Conservation (phyloP, 2,329 filamentous ascomycete genomes). For the Magnaporthiopsis incrustans region DNA sequence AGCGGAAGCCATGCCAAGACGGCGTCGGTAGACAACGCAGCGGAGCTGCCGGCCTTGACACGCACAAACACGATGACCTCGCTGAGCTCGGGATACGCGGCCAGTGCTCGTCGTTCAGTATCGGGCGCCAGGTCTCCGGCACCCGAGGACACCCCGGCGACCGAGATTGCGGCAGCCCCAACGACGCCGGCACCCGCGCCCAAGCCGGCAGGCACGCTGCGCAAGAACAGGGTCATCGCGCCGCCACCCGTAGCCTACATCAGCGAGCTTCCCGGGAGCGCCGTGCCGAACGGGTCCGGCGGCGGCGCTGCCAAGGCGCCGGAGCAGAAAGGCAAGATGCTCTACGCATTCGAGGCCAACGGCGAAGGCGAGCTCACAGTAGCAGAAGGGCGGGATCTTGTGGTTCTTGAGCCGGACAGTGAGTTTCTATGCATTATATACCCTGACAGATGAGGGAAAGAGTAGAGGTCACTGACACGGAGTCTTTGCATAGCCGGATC, state of each 20-base stretch:
- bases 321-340: conserved; percentile 74
- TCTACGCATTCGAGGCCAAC: conserved; percentile 77
- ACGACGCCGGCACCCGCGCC: conserved; percentile 25
- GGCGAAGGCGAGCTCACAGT: conserved; percentile 77
- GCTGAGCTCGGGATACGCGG: conserved; percentile 78
- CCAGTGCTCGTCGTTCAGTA: conserved; percentile 68
- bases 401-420: conserved; percentile 82
- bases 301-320: conserved; percentile 19
- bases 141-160: conserved; percentile 36
- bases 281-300: conserved; percentile 29
- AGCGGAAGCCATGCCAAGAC: conserved; percentile 1
- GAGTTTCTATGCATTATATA: conserved; percentile 29
- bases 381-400: conserved; percentile 68
- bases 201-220: conserved; percentile 20
- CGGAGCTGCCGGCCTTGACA: conserved; percentile 60
- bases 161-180: conserved; percentile 25
- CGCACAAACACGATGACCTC: conserved; percentile 87
- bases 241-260: conserved; percentile 80
- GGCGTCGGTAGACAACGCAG: conserved; percentile 36
- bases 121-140: conserved; percentile 50
- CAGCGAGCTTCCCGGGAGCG: conserved; percentile 52
- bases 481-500: conserved; percentile 58
- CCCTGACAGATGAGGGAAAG: conserved; percentile 1
- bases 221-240: conserved; percentile 71
- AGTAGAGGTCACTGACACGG: conserved; percentile 20